Conservation (phyloP, 1,284 basidiomycete genomes). For the Ceratorhiza oryzae-sativae region DNA sequence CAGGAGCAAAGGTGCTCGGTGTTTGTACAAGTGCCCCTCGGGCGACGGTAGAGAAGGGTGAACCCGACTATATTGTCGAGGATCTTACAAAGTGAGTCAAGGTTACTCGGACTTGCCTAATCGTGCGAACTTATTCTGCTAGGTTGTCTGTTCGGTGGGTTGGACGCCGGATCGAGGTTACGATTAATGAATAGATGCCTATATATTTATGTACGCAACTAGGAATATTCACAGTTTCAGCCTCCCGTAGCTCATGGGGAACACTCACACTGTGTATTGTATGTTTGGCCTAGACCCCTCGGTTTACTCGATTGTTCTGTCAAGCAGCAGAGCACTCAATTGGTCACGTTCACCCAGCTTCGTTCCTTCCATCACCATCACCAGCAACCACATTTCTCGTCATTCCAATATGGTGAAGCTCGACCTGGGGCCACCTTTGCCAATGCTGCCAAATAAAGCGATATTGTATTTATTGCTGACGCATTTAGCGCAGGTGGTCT, state of each 20-base stretch:
- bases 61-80: conserved; percentile 66
- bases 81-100: conserved; percentile 64
- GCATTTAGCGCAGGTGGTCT: not conserved
- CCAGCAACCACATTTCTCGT: not conserved
- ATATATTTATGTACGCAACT: no score
- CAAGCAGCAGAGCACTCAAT: not conserved
- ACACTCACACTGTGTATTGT: no score
- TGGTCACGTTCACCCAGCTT: not conserved
- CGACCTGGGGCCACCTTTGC: conserved; percentile 2
- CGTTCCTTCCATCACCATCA: not conserved
- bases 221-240: no score
- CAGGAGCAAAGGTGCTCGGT: conserved; percentile 76
- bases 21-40: conserved; percentile 80
- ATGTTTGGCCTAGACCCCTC: not conserved
- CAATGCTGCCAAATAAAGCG: not conserved
- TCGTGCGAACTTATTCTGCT: not conserved
- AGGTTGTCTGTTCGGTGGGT: conserved; percentile 43
- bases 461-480: not conserved
- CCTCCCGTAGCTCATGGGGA: no score
- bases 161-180: conserved; percentile 42
- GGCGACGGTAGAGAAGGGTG: conserved; percentile 63
- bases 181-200: conserved; percentile 38
- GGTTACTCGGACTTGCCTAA: not conserved
- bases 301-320: not conserved
- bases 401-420: not conserved